phyloP scores from a whole-genome alignment of 768 basidiomycete genomes.

The Pisolithus albus region DNA sequence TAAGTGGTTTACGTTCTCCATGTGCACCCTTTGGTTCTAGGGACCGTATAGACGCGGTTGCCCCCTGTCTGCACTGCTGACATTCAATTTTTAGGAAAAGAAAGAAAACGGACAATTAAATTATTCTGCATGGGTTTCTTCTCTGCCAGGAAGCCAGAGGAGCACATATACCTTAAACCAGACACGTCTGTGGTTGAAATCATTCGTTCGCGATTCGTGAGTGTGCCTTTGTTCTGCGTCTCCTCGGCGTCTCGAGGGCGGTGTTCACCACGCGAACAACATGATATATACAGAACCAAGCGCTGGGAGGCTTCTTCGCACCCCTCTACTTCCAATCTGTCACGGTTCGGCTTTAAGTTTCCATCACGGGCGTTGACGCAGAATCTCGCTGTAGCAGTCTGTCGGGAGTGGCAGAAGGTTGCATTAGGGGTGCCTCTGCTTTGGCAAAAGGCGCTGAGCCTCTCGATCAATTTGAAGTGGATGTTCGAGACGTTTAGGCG shows the following conservation, averaged over 20 bases:
- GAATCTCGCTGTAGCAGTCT: conserved; percentile 12
- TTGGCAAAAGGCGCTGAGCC: too few species aligned
- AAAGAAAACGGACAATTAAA: too few species aligned
- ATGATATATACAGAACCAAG: conserved; percentile 54
- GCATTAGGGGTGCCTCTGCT: too few species aligned
- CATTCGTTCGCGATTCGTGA: conserved; percentile 56
- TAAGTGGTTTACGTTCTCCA: too few species aligned
- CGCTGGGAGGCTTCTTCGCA: conserved; percentile 37
- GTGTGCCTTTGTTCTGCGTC: conserved; percentile 23
- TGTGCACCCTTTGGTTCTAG: too few species aligned
- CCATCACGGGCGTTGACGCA: conserved; percentile 11
- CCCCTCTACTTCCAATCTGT: conserved; percentile 29
- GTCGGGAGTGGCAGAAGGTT: too few species aligned
- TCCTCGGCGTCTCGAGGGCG: conserved; percentile 1
- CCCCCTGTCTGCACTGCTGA: too few species aligned
- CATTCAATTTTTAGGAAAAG: too few species aligned
- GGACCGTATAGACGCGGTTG: too few species aligned
- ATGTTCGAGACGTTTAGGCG: too few species aligned
- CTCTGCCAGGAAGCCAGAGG: conserved; percentile 18
- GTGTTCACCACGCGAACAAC: conserved; percentile 27
- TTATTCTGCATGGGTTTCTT: conserved; percentile 27
- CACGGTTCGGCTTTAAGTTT: conserved; percentile 14
- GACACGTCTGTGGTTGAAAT: conserved; percentile 49
- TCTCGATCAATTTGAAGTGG: too few species aligned
- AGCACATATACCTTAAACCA: conserved; percentile 14